phyloP scores from a whole-genome alignment of 257 asterid species.

The Rhazya stricta region DNA sequence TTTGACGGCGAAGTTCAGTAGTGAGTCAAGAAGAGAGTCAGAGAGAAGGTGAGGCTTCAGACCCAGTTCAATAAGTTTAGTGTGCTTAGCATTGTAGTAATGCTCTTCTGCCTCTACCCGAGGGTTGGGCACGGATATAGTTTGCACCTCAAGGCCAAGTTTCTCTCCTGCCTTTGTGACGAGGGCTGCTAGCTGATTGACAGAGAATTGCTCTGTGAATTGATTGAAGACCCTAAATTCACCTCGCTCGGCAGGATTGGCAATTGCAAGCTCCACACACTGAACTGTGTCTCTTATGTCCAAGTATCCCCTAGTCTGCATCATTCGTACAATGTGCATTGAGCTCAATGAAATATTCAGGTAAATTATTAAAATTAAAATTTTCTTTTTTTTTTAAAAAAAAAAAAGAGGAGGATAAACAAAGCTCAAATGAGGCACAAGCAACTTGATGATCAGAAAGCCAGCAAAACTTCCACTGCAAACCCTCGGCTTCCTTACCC shows the following conservation, averaged over 20 bases:
- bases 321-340: background rate
- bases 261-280: constrained; percentile 88
- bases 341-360: background rate
- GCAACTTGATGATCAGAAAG: background rate
- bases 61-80: constrained; percentile 80
- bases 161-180: constrained; percentile 83
- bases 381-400: too few relatives aligned
- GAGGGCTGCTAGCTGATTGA: constrained; percentile 75
- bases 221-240: constrained; percentile 92
- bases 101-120: constrained; percentile 98
- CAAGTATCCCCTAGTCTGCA: constrained; percentile 90
- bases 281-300: constrained; percentile 97
- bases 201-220: constrained; percentile 95
- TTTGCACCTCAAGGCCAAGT: constrained; percentile 74
- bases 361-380: too few relatives aligned
- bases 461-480: background rate
- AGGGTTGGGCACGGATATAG: constrained; percentile 79
- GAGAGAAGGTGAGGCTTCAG: constrained; percentile 88
- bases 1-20: constrained; percentile 66
- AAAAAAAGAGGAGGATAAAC: too few relatives aligned
- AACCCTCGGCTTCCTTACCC: background rate
- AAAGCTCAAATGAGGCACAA: background rate
- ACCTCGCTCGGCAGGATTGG: constrained; percentile 88
- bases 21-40: constrained; percentile 89
- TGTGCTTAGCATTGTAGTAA: constrained; percentile 90